phyloP scores from a whole-genome alignment of 257 asterid species.

The Gentiana macrophylla region DNA sequence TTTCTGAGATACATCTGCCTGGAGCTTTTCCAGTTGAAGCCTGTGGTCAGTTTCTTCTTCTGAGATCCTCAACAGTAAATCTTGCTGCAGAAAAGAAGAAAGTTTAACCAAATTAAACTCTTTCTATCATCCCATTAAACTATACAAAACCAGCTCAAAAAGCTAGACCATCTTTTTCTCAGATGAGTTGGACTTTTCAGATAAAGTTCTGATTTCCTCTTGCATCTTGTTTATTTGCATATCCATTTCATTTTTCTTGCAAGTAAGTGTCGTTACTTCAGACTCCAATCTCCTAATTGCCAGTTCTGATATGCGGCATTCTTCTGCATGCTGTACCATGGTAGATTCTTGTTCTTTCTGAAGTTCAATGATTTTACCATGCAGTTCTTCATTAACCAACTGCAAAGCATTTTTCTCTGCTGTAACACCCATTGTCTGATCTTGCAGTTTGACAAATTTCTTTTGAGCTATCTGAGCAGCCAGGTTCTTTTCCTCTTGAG shows the following conservation, averaged over 20 bases:
- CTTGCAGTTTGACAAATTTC: slow-evolving; percentile 49
- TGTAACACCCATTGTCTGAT: slow-evolving; percentile 29
- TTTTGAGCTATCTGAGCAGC: slow-evolving; percentile 51
- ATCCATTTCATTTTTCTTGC: slow-evolving; percentile 62
- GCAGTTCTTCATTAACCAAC: slow-evolving; percentile 49
- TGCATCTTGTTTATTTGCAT: slow-evolving; percentile 44
- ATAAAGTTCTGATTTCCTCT: slow-evolving; percentile 37
- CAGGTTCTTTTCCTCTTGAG: slow-evolving; percentile 58
- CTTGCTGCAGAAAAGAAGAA: slow-evolving; percentile 64
- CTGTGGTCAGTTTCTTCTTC: slow-evolving; percentile 57
- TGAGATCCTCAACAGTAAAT: slow-evolving; percentile 44
- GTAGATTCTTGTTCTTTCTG: slow-evolving; percentile 80
- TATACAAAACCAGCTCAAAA: slow-evolving; percentile 19
- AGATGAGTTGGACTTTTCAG: slow-evolving; percentile 55
- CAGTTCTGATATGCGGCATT: slow-evolving; percentile 74
- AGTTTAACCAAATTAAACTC: slow-evolving; percentile 10
- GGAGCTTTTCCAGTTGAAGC: slow-evolving; percentile 43
- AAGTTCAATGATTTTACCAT: slow-evolving; percentile 53
- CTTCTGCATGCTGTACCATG: slow-evolving; percentile 93
- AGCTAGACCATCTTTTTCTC: slow-evolving; percentile 55
- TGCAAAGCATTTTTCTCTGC: slow-evolving; percentile 57
- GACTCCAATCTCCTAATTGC: slow-evolving; percentile 56
- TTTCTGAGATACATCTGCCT: slow-evolving; percentile 48
- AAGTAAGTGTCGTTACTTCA: slow-evolving; percentile 50
- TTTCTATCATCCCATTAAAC: slow-evolving; percentile 10